A percentile compares a stretch with the other conserved stretches of the same genome.
Evolutionary conservation across 163 green algal genomes (phyloP).

Genomic region (Scenedesmus sp.): DNA sequence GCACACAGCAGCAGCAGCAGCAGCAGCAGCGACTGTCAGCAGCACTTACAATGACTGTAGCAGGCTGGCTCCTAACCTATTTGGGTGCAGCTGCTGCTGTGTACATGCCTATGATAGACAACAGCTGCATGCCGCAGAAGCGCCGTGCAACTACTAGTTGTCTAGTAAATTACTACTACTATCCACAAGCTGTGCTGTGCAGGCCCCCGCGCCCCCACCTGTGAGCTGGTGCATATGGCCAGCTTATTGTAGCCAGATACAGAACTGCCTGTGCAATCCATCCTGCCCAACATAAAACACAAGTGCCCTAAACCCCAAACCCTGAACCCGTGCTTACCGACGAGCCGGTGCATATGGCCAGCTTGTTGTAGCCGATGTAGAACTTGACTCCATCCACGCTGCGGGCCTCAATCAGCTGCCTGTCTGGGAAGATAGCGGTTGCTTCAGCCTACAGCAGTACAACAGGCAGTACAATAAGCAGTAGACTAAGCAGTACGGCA

Average conservation of each 20-base stretch:
- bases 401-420: constrained; percentile 64
- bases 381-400: constrained; percentile 74
- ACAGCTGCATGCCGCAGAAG: too few relatives aligned
- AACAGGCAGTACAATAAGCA: not conserved
- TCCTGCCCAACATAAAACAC: too few relatives aligned
- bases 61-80: too few relatives aligned
- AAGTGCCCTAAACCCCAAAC: not conserved
- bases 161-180: too few relatives aligned
- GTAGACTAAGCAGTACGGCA: not conserved
- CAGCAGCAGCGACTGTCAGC: not conserved
- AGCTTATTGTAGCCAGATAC: too few relatives aligned
- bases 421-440: constrained; percentile 59
- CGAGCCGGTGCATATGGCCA: constrained; percentile 89
- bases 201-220: too few relatives aligned
- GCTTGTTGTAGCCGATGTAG: constrained; percentile 87
- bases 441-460: constrained; percentile 24
- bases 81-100: too few relatives aligned
- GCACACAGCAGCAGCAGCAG: not conserved
- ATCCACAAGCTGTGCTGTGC: too few relatives aligned
- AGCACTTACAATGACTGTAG: not conserved
- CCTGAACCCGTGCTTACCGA: constrained; percentile 55
- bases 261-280: too few relatives aligned
- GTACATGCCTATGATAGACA: too few relatives aligned
- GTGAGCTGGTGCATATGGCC: too few relatives aligned
- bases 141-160: too few relatives aligned